A percentile compares a stretch with the other conserved stretches of the same genome.
Conservation (phyloP, 176 grass and related monocot genomes). For the Dendrocalamus sinicus region DNA sequence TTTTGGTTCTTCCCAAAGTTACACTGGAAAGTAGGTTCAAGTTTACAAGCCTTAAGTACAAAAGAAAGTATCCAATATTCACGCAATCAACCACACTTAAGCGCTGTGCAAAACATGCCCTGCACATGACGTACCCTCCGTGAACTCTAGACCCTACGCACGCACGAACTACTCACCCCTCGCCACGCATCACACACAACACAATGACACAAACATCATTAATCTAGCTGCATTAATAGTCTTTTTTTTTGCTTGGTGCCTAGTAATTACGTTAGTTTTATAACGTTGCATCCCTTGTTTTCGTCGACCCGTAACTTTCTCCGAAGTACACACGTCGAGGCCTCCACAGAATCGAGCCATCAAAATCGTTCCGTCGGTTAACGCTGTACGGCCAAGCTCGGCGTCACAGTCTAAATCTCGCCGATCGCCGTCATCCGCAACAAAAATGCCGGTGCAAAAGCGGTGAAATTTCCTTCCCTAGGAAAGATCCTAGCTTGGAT, state of each 20-base stretch:
- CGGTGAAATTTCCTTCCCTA: neutral
- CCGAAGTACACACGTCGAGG: neutral
- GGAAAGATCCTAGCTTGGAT: neutral
- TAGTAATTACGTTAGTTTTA: neutral
- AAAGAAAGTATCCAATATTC: neutral
- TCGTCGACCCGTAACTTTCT: neutral
- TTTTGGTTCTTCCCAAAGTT: too few species aligned
- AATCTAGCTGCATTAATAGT: neutral
- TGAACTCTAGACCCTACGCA: conserved; percentile 5
- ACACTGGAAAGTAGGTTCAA: too few species aligned
- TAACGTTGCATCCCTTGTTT: neutral
- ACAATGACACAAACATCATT: neutral
- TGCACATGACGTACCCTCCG: conserved; percentile 9
- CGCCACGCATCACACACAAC: neutral
- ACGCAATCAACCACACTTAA: neutral
- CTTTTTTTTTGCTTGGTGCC: neutral
- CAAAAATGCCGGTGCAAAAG: neutral
- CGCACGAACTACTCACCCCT: neutral
- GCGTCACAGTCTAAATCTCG: neutral
- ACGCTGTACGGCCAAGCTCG: neutral
- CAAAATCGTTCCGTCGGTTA: neutral
- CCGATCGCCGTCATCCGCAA: neutral
- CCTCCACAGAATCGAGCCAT: neutral
- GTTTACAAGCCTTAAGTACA: neutral
- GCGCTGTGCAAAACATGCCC: neutral